Evolutionary conservation across 257 asterid genomes (phyloP).

Genomic region (Solanum ahanhuiri): DNA sequence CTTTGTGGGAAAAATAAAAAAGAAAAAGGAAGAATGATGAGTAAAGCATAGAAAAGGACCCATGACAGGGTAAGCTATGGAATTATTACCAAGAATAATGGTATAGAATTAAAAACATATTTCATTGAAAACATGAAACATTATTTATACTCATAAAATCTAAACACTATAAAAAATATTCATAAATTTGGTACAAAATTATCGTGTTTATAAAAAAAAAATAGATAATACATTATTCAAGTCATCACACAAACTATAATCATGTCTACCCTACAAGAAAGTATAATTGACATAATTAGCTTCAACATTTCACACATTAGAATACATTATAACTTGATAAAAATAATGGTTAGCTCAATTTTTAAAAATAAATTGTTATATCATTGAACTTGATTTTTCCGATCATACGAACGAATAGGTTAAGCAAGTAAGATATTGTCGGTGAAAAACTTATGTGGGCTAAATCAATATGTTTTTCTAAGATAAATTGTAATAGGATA

Average conservation of each 20-base stretch:
- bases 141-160: neutral
- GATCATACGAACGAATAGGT: neutral
- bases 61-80: neutral
- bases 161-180: neutral
- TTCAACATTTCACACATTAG: no score
- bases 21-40: neutral
- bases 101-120: neutral
- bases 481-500: neutral
- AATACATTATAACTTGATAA: no score
- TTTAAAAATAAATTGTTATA: neutral
- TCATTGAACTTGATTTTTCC: no score
- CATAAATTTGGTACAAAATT: no score
- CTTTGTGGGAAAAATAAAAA: neutral
- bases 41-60: neutral
- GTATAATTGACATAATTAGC: no score
- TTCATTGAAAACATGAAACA: neutral
- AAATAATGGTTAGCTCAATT: no score
- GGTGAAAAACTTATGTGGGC: neutral
- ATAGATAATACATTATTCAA: no score
- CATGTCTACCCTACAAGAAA: neutral
- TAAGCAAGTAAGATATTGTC: neutral
- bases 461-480: neutral
- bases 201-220: no score
- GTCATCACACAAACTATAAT: neutral
- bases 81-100: neutral